These are phyloP conservation scores for Fragilaria crotonensis DNA, from an alignment of 108 stramenopile genomes.

Conservation along the genomic window DNA sequence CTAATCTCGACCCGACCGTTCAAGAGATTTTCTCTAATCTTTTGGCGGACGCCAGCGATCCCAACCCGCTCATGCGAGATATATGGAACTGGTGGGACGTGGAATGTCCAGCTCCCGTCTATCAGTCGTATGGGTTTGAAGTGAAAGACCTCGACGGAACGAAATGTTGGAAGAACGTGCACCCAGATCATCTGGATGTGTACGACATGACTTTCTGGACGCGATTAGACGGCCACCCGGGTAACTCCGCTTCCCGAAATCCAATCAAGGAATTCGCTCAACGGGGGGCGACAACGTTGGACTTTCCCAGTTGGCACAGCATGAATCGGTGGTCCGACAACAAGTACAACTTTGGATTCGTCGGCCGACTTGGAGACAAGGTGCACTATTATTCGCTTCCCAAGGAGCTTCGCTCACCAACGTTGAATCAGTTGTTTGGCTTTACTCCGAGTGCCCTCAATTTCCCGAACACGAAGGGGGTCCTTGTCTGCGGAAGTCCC, in stretches of 20 bases:
- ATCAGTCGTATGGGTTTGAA: conserved; percentile 1
- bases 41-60: background rate
- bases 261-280: conserved; percentile 24
- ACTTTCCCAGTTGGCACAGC: conserved; percentile 4
- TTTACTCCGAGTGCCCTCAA: background rate
- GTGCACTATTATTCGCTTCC: background rate
- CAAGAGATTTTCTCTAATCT: background rate
- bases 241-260: conserved; percentile 25
- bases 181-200: conserved; percentile 38
- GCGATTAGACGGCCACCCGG: conserved; percentile 24
- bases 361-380: background rate
- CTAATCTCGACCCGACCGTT: background rate
- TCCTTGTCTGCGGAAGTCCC: conserved; percentile 44
- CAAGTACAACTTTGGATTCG: background rate
- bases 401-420: background rate
- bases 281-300: conserved; percentile 9
- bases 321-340: background rate
- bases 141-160: conserved; percentile 9
- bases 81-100: background rate
- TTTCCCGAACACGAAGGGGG: background rate
- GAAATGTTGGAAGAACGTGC: conserved; percentile 26
- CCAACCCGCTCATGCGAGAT: background rate
- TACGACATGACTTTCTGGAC: conserved; percentile 47
- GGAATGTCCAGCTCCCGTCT: background rate
- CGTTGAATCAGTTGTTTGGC: background rate